Evolutionary conservation across 345 rosid species (phyloP), one percentile per base, ranked within the genome.

Genomic region (Heritiera littoralis): DNA sequence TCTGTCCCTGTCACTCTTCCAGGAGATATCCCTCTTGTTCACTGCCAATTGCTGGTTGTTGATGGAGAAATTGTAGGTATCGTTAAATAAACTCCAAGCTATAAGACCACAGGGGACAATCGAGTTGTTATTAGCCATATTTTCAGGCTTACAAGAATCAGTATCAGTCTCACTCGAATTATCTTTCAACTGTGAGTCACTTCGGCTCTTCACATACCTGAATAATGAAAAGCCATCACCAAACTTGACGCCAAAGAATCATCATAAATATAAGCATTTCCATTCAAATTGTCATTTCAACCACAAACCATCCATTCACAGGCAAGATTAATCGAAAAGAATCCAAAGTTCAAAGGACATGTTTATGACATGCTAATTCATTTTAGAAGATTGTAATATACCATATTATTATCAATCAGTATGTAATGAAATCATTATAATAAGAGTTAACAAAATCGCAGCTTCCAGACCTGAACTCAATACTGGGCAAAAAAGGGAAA

Each of bases 61-160:
- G 82, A 76, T 86, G 41, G 92, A 80, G 79, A 97, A 90, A 67
- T 2, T 61, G 77, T 93, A 97, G 5, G 97, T 93, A 85, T 94
- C 98, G 41, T 97, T 97, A 83, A 97, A 97, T 81, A 97, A 88
- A 87, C 99, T 97, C 98, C 99, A 97, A 69, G 99, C 99, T 74
- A 97, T 93, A n/a, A 97, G 93, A 86, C 99, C 99, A 81, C 99
- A 97, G 3, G 99, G 99, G 45, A 93, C 95, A 78, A 93, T 93
- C 30, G 85, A 76, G 13, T 12, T 38, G 79, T 86, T 91, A 58
- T 84, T 72, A 11, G 1, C 10, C n/a, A 0, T 14, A 82, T 86
- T 86, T 87, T 97, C 99, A 1, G 98, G 99, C 81, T 89, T 82
- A 82, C 99, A 97, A 76, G 55, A 54, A 49, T 81, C 65, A 18